Evolutionary conservation across 2,329 filamentous ascomycete genomes (phyloP), one percentile per base, ranked within the genome.

Genomic region (Keithomyces neogunnii): DNA sequence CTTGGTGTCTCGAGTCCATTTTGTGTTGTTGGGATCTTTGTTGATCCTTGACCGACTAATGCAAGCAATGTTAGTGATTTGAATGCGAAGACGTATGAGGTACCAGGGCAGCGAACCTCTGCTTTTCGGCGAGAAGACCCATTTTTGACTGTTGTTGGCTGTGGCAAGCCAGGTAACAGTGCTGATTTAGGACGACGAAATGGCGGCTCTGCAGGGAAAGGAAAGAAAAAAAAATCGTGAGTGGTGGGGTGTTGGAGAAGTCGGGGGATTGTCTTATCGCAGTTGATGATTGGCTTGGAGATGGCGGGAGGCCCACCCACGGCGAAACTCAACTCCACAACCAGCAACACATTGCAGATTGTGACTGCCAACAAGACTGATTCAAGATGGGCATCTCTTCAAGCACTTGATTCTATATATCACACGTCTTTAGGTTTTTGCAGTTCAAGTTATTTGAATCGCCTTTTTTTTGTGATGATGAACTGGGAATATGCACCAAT

Each of bases 21-120:
- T 83, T 46, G 89, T 96, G 69, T 97, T 99, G 72, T 97, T 96
- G 6, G 93, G 93, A 70, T 99, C 93, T 66, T 86, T 79, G 58
- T 86, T 86, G 64, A 97, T 84, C 72, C 92, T 95, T 46, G 76
- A 60, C 49, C 68, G 67, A 49, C 69, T 70, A 48, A 43, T 30
- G 10, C 10, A 26, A 10, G 1, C 45, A 33, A 11, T 29, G 26
- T 44, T 30, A 13, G 26, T 45, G 35, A 11, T 29, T 26, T 45
- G 28, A 5, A 36, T 10, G 30, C 26, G 19, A 13, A 5, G 35
- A 30, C 8, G 9, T 7, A 6, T 7, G 9, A n/a, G 13, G 19
- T 19, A 2, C 19, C 26, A 4, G 11, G 19, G n/a, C 2, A 36
- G 9, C 11, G 7, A 2, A 68, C 67, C 53, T 68, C 53, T 66